Evolutionary conservation across 305 asterid species (phyloP), one percentile per base, ranked within the genome.

Genomic region (Ajuga reptans): DNA sequence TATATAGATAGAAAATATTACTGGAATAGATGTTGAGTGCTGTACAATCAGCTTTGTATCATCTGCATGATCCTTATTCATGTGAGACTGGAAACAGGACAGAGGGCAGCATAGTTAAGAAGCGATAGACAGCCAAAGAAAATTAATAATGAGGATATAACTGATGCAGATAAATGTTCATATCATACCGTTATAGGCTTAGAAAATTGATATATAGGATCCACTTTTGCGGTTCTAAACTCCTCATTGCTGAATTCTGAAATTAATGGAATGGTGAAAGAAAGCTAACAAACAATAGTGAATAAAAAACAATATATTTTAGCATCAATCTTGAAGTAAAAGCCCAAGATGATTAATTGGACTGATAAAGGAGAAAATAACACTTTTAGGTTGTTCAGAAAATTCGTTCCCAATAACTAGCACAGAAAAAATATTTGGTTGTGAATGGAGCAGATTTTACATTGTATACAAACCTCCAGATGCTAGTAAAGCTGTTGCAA

Each of bases 131-230:
- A 57, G 61, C 51, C 11, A 67, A 57, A 54, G 14, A 39, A 33
- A 11, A 41, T 34, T 14, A 39, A 64, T 6, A 37, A 49, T 9
- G 67, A 55, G 59, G 39, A 37, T 43, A n/a, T 37, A 42, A 65
- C 34, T 17, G 72, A 53, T 50, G 24, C 8, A 15, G 64, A 55
- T 55, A 10, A 51, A 46, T 64, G 61, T 61, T 15, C 75, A 68
- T 84, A 88, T 17, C 75, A 69, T 85, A 88, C 97, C 76, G 91
- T 55, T 58, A 90, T 80, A 63, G 90, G 96, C 86, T 82, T 85
- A 8, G 95, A 88, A 69, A 84, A 90, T 72, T 90, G 95, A 84
- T 84, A 86, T 47, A 88, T 81, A 18, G 95, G 92, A 82, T 90
- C 97, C 64, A 88, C 84, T 80, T 81, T 81, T 37, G 95, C 91